Evolutionary conservation across 1,139 yeast genomes (phyloP), one percentile per base, ranked within the genome.

Genomic region (Geotrichum histeridarum): DNA sequence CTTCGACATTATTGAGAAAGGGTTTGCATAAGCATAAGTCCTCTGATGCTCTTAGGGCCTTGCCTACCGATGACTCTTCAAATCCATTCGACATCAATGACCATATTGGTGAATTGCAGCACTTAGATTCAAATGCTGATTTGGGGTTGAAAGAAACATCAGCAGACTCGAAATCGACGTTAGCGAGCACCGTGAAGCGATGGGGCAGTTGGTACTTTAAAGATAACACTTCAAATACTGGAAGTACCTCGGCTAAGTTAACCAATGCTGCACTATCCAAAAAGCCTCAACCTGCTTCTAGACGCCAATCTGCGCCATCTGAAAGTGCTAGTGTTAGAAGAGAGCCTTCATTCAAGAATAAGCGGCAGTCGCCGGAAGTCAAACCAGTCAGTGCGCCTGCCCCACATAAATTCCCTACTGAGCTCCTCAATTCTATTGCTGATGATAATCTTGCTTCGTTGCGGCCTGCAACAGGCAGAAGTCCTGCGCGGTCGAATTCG

Each of bases 191-290:
- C 4, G 63, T 65, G 38, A 66, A 65, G 46, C 66, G 62, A 42
- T 66, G 69, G 69, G 61, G 69, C 35, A 57, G 58, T 6, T 65
- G 67, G 67, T 66, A 65, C 51, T 59, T 61, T 18, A 66, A 65
- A 51, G 68, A 65, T 9, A 15, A 17, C 12, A n/a, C 39, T 33
- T 8, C 36, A 30, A 37, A 27, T 7, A n/a, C 36, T 22, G 35
- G 17, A 22, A 22, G 5, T 5, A 22, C 27, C 27, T 5, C 27
- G 5, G 5, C 27, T 22, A 22, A 22, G 27, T 22, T 5, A 22
- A 3, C 27, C 5, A 5, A 22, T 22, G 27, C 5, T 3, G 3
- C 27, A 8, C 9, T 8, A 12, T 15, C 42, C 30, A 17, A 18
- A 15, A 8, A 8, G n/a, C n/a, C n/a, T 14, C 22, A 39, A 2